These are phyloP conservation scores for Sclerotinia glacialis DNA, from an alignment of 2,329 filamentous ascomycete genomes.

Conservation along the genomic window DNA sequence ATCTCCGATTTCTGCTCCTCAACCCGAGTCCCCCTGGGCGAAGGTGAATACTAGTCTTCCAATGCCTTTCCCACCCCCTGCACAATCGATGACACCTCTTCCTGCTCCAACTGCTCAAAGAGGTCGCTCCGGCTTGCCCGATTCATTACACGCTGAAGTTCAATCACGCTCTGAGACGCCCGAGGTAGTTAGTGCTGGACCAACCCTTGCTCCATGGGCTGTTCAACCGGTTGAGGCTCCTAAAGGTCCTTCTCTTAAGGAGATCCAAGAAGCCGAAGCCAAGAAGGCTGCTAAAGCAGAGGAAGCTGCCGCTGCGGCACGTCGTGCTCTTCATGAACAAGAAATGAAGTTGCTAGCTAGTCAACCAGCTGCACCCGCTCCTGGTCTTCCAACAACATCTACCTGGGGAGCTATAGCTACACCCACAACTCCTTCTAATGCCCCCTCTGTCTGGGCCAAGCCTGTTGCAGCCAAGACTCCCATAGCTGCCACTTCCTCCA, in stretches of 20 bases:
- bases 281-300: conserved; percentile 89
- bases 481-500: conserved; percentile 44
- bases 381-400: conserved; percentile 80
- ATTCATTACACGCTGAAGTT: conserved; percentile 60
- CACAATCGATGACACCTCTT: conserved; percentile 73
- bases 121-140: conserved; percentile 77
- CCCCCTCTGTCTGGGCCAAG: conserved; percentile 49
- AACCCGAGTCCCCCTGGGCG: conserved; percentile 53
- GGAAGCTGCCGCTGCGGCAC: conserved; percentile 72
- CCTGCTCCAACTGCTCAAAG: conserved; percentile 88
- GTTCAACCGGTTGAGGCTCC: conserved; percentile 73
- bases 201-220: conserved; percentile 91
- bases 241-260: conserved; percentile 87
- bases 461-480: conserved; percentile 44
- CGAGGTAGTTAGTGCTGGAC: conserved; percentile 47
- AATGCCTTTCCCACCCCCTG: conserved; percentile 67
- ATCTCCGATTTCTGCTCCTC: conserved; percentile 47
- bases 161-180: conserved; percentile 79
- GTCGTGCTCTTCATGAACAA: conserved; percentile 76
- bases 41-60: conserved; percentile 66
- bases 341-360: conserved; percentile 58
- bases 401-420: conserved; percentile 62
- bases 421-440: conserved; percentile 33
- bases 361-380: conserved; percentile 61
- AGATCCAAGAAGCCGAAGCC: conserved; percentile 95